Conservation (phyloP, 2,329 filamentous ascomycete genomes). For the Xylaria sp. region DNA sequence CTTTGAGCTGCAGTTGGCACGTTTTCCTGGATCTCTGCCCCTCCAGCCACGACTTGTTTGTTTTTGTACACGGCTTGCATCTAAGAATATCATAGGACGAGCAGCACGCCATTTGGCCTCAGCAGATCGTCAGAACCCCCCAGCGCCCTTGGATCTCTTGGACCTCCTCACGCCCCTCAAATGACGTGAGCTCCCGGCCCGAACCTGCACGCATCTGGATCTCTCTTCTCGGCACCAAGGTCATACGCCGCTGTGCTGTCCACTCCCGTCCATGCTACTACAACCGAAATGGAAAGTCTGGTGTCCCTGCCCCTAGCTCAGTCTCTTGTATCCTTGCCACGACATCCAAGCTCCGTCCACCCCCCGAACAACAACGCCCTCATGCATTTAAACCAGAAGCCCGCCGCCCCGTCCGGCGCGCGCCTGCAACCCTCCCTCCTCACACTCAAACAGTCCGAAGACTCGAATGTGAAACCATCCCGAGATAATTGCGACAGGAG, state of each 20-base stretch:
- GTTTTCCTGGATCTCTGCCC: background rate
- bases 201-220: background rate
- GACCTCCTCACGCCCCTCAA: conserved; percentile 14
- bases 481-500: conserved; percentile 47
- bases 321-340: conserved; percentile 8
- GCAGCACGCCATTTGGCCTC: conserved; percentile 28
- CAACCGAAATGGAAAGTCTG: conserved; percentile 24
- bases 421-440: conserved; percentile 18
- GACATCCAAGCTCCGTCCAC: conserved; percentile 3
- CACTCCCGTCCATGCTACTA: conserved; percentile 1
- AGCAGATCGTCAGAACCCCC: conserved; percentile 24
- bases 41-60: background rate
- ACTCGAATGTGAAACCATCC: conserved; percentile 26
- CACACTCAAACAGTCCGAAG: conserved; percentile 19
- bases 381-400: conserved; percentile 10
- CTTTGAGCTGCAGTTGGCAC: no score
- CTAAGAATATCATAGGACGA: conserved; percentile 14
- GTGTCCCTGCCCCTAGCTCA: conserved; percentile 18
- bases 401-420: background rate
- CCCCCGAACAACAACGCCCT: conserved; percentile 10
- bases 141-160: conserved; percentile 10
- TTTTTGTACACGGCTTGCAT: background rate
- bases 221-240: background rate
- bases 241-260: conserved; percentile 14
- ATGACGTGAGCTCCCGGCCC: conserved; percentile 21